These are phyloP conservation scores for Phaffia australis DNA, from an alignment of 768 basidiomycete genomes.

Conservation along the genomic window DNA sequence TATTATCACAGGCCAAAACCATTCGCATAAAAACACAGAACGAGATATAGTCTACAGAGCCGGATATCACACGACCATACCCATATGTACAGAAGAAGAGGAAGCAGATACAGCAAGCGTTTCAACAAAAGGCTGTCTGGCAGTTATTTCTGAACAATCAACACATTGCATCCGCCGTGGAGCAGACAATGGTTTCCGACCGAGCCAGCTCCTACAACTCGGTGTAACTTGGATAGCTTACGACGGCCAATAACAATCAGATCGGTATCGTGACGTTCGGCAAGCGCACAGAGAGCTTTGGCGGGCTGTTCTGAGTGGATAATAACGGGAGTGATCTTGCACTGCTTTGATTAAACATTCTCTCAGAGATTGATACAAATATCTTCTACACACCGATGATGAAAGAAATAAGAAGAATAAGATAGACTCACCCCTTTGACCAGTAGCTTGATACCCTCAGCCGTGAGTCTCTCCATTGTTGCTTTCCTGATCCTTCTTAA, in stretches of 20 bases:
- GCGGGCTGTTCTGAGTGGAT: conserved; percentile 16
- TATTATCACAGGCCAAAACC: too few relatives aligned
- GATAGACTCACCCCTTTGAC: conserved; percentile 5
- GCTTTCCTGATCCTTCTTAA: conserved; percentile 8
- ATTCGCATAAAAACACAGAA: too few relatives aligned
- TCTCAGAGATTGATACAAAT: background rate
- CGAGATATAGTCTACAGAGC: too few relatives aligned
- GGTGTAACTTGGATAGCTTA: conserved; percentile 15
- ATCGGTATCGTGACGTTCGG: conserved; percentile 2
- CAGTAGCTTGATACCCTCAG: background rate
- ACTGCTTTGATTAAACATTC: background rate
- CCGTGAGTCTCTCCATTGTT: conserved; percentile 9
- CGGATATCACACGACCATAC: too few relatives aligned
- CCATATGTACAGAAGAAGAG: too few relatives aligned
- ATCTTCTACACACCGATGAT: background rate
- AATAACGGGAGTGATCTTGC: conserved; percentile 15
- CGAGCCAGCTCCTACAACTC: conserved; percentile 20
- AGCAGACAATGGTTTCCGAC: conserved; percentile 16
- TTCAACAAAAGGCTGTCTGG: too few relatives aligned
- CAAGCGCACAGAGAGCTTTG: conserved; percentile 18
- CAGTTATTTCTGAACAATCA: conserved; percentile 15
- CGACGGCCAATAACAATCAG: conserved; percentile 23
- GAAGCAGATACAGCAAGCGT: too few relatives aligned
- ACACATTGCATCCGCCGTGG: conserved; percentile 14
- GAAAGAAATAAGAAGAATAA: background rate